Evolutionary conservation across 1,284 basidiomycete genomes (phyloP).

Genomic region (Ganoderma multipileum): DNA sequence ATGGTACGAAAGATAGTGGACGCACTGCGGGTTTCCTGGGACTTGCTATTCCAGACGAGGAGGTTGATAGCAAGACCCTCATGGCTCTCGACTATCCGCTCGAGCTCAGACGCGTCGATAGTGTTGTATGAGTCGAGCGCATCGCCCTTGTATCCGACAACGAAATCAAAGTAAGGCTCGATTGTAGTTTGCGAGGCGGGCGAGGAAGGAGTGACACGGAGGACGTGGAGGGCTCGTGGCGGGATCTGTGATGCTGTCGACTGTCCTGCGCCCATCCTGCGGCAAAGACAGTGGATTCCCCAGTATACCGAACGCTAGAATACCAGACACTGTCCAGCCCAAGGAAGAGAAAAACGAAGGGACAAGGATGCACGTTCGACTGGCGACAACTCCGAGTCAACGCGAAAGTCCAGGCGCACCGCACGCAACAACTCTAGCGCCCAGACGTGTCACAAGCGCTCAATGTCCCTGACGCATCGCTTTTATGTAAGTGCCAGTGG

Average conservation of each 20-base stretch:
- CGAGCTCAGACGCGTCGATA: slow-evolving; percentile 78
- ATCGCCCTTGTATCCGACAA: slow-evolving; percentile 87
- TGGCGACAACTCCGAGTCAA: neutral
- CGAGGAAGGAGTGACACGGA: slow-evolving; percentile 87
- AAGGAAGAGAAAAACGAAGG: neutral
- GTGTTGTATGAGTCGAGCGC: slow-evolving; percentile 59
- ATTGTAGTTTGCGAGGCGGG: slow-evolving; percentile 87
- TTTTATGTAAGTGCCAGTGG: no score
- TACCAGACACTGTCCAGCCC: slow-evolving; percentile 3
- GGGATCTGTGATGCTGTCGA: slow-evolving; percentile 67
- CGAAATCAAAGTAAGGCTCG: slow-evolving; percentile 97
- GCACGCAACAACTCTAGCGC: neutral
- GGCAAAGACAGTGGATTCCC: neutral
- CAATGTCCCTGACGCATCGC: neutral
- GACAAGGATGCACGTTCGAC: neutral
- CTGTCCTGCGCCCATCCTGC: slow-evolving; percentile 75
- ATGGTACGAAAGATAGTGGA: slow-evolving; percentile 22
- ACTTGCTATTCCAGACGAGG: slow-evolving; percentile 93
- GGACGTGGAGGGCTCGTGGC: slow-evolving; percentile 79
- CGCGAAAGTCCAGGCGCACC: no score
- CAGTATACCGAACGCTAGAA: neutral
- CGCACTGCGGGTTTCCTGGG: slow-evolving; percentile 82
- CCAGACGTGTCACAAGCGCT: neutral
- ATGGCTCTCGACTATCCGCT: slow-evolving; percentile 84
- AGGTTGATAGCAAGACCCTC: slow-evolving; percentile 84